These are phyloP conservation scores for Remersonia thermophila DNA, from an alignment of 2,329 filamentous ascomycete species.

Conservation along the genomic window DNA sequence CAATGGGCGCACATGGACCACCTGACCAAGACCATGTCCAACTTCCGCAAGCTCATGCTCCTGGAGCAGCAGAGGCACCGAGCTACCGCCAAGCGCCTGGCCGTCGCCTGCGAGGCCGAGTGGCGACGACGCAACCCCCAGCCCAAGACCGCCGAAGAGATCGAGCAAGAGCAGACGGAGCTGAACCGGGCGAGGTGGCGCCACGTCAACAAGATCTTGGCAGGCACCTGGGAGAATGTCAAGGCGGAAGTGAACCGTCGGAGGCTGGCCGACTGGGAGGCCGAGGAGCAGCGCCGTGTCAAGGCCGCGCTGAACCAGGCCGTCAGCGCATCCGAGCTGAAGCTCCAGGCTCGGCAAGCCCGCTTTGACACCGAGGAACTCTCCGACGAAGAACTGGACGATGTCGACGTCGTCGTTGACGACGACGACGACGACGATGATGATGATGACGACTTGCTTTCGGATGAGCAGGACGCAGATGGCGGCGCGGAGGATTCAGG, in stretches of 20 bases:
- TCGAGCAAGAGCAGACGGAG: constrained; percentile 64
- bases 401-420: too few species aligned
- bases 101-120: constrained; percentile 64
- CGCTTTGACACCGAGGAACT: constrained; percentile 40
- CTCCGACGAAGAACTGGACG: constrained; percentile 33
- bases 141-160: constrained; percentile 65
- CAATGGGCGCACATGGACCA: constrained; percentile 87
- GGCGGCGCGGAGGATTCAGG: constrained; percentile 20
- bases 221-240: constrained; percentile 53
- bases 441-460: constrained; percentile 32
- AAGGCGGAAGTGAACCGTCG: constrained; percentile 47
- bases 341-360: constrained; percentile 49
- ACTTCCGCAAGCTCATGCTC: constrained; percentile 69
- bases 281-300: constrained; percentile 49
- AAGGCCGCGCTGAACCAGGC: constrained; percentile 61
- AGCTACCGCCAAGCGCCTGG: constrained; percentile 64
- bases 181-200: constrained; percentile 58
- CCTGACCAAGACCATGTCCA: constrained; percentile 62
- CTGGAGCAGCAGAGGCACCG: constrained; percentile 70
- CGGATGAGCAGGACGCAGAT: constrained; percentile 24
- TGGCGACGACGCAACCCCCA: constrained; percentile 53
- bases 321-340: constrained; percentile 57
- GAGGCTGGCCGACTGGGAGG: constrained; percentile 50
- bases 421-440: too few species aligned
- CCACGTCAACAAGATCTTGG: constrained; percentile 48